These are phyloP conservation scores for Lolium multiflorum DNA, from an alignment of 176 grass and related monocot species.

Conservation along the genomic window DNA sequence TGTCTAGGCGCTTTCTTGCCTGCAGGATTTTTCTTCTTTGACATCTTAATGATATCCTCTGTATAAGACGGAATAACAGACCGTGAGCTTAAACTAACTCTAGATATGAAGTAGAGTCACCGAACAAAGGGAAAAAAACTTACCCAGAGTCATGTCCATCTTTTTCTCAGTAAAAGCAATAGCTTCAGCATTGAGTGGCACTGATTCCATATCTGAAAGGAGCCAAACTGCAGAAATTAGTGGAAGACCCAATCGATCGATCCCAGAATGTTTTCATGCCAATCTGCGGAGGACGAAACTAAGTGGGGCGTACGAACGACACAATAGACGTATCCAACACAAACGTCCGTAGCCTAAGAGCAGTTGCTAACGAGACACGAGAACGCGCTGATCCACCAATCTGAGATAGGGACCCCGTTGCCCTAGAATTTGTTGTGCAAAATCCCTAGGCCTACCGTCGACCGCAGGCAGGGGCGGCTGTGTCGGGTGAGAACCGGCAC, in stretches of 20 bases:
- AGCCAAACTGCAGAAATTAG: neutral
- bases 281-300: neutral
- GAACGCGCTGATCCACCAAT: neutral
- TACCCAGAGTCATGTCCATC: conserved; percentile 99
- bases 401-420: neutral
- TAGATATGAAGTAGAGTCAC: conserved; percentile 2
- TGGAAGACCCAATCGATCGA: neutral
- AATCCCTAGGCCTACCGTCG: neutral
- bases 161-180: conserved; percentile 98
- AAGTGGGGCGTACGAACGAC: neutral
- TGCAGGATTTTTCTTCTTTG: conserved; percentile 81
- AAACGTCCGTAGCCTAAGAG: neutral
- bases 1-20: conserved; percentile 66
- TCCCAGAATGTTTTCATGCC: neutral
- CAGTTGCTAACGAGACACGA: neutral
- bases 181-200: conserved; percentile 65
- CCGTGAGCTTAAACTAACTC: neutral
- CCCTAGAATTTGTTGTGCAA: neutral
- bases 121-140: conserved; percentile 23
- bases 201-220: conserved; percentile 68
- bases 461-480: neutral
- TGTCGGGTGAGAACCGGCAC: neutral
- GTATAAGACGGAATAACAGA: conserved; percentile 14
- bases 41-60: conserved; percentile 99
- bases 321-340: neutral